These are phyloP conservation scores for Sporisorium exsertum DNA, from an alignment of 1,284 basidiomycete genomes.

Conservation along the genomic window DNA sequence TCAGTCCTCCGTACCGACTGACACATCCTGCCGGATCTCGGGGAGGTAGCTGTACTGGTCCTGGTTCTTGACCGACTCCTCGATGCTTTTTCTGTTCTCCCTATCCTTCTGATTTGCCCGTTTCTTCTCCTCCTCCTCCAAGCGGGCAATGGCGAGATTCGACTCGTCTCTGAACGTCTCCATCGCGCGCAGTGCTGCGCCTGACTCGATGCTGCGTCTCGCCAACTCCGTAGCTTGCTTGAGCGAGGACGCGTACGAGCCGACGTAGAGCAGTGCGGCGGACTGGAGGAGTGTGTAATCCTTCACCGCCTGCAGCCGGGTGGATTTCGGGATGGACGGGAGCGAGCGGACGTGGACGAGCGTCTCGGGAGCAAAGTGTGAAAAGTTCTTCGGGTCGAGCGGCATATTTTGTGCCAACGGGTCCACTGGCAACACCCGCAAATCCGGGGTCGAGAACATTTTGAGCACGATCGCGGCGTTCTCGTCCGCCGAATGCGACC, in stretches of 20 bases:
- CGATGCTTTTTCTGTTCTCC: conserved; percentile 37
- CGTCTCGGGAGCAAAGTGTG: conserved; percentile 28
- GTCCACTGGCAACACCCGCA: conserved; percentile 3
- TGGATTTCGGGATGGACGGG: conserved; percentile 52
- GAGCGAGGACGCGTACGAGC: conserved; percentile 39
- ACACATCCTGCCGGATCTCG: conserved; percentile 48
- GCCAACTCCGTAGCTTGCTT: conserved; percentile 30
- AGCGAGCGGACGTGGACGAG: conserved; percentile 33
- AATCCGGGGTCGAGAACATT: conserved; percentile 45
- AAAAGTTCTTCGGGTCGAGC: conserved; percentile 33
- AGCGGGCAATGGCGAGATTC: conserved; percentile 25
- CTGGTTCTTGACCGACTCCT: conserved; percentile 33
- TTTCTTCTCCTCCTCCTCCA: conserved; percentile 25
- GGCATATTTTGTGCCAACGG: conserved; percentile 11
- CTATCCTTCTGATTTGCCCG: conserved; percentile 18
- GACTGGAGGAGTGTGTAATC: conserved; percentile 66
- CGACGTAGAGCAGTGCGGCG: conserved; percentile 64
- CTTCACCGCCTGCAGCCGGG: conserved; percentile 54
- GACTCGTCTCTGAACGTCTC: conserved; percentile 49
- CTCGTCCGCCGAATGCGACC: conserved; percentile 49
- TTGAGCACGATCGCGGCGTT: conserved; percentile 63
- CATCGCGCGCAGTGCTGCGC: conserved; percentile 45
- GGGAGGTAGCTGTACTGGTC: conserved; percentile 57
- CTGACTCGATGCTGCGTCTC: conserved; percentile 36
- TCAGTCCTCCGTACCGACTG: conserved; percentile 52